Conservation (phyloP, 2,329 filamentous ascomycete species). For the Trematosphaeria pertusa region DNA sequence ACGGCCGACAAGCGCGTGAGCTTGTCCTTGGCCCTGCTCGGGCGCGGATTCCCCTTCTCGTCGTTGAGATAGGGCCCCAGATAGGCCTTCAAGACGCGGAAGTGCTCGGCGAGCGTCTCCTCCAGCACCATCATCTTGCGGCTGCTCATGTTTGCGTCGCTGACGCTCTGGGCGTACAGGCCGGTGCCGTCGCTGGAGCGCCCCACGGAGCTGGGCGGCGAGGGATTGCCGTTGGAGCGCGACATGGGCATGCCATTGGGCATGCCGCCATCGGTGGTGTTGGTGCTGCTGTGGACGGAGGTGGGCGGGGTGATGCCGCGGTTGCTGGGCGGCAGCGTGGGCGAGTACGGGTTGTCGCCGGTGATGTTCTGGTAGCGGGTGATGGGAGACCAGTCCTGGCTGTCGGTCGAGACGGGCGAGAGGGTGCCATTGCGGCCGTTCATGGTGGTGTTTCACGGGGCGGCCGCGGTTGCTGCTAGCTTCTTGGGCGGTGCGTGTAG, state of each 20-base stretch:
- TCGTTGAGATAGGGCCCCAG: slow-evolving; percentile 74
- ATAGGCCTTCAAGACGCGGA: slow-evolving; percentile 77
- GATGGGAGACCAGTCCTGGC: slow-evolving; percentile 51
- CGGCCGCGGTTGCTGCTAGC: slow-evolving; percentile 5
- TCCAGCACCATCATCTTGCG: slow-evolving; percentile 67
- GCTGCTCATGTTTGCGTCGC: slow-evolving; percentile 65
- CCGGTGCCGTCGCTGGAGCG: slow-evolving; percentile 82
- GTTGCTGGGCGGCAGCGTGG: slow-evolving; percentile 42
- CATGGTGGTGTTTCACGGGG: slow-evolving; percentile 38
- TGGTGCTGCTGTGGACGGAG: slow-evolving; percentile 49
- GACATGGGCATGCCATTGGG: slow-evolving; percentile 63
- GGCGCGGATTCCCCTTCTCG: slow-evolving; percentile 74
- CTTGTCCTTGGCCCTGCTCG: slow-evolving; percentile 94
- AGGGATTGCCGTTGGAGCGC: slow-evolving; percentile 65
- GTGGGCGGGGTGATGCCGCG: slow-evolving; percentile 43
- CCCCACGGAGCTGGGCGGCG: slow-evolving; percentile 86
- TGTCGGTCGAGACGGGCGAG: slow-evolving; percentile 49
- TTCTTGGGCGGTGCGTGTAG: slow-evolving; percentile 2
- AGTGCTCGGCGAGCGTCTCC: slow-evolving; percentile 79
- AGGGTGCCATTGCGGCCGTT: slow-evolving; percentile 49
- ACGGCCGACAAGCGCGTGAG: slow-evolving; percentile 85
- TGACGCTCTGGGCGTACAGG: slow-evolving; percentile 62
- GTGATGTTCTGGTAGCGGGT: slow-evolving; percentile 46
- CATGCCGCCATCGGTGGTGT: slow-evolving; percentile 50
- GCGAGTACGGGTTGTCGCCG: slow-evolving; percentile 49